phyloP scores from a whole-genome alignment of 345 rosid genomes.

The Syzygium aqueum region DNA sequence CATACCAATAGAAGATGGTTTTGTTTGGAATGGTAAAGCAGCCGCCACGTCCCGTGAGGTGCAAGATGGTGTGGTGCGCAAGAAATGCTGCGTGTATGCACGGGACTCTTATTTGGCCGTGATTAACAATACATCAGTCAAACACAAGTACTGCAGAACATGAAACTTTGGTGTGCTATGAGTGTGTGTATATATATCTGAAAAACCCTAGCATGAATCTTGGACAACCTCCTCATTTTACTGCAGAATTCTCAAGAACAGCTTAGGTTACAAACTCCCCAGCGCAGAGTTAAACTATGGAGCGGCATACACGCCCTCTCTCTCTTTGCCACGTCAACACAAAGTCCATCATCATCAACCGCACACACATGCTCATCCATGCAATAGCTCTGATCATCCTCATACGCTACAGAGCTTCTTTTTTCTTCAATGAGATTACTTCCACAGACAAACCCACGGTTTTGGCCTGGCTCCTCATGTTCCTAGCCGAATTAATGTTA shows the following conservation, averaged over 20 bases:
- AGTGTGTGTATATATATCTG: not conserved
- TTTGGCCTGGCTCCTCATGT: conserved; percentile 18
- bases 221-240: not conserved
- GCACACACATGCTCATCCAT: conserved; percentile 14
- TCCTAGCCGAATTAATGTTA: conserved; percentile 14
- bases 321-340: conserved; percentile 9
- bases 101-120: not conserved
- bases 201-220: not conserved
- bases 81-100: not conserved
- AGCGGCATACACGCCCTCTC: conserved; percentile 10
- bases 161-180: not conserved
- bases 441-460: not conserved
- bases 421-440: not conserved
- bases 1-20: too few relatives aligned
- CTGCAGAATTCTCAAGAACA: not conserved
- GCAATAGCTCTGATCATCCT: conserved; percentile 18
- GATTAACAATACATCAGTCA: not conserved
- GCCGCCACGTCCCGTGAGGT: not conserved
- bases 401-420: conserved; percentile 20
- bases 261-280: not conserved
- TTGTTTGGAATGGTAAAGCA: not conserved
- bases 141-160: not conserved
- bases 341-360: conserved; percentile 12
- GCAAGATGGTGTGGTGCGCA: not conserved
- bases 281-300: not conserved